phyloP scores from a whole-genome alignment of 805 yeast species.

The Tetrapisispora iriomotensis region DNA sequence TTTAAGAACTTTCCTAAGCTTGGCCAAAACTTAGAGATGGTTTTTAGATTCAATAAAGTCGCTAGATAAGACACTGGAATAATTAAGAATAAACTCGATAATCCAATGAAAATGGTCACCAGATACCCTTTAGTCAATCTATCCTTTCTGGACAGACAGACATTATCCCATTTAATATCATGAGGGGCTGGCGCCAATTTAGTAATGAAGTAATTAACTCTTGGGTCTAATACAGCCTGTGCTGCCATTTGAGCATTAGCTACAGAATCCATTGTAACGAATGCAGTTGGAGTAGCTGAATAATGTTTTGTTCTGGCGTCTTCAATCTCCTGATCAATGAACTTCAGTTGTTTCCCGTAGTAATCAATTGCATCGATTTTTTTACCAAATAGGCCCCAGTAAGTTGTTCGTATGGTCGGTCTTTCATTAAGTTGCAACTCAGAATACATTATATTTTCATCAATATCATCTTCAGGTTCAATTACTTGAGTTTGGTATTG shows the following conservation, averaged over 20 bases:
- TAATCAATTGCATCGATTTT: constrained; percentile 74
- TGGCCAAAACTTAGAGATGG: constrained; percentile 78
- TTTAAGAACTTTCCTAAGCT: constrained; percentile 58
- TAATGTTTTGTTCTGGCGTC: constrained; percentile 59
- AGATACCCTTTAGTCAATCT: constrained; percentile 45
- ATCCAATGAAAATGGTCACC: constrained; percentile 32
- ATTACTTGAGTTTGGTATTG: not conserved
- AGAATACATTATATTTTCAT: constrained; percentile 18
- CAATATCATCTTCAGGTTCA: constrained; percentile 7
- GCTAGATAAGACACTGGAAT: constrained; percentile 82
- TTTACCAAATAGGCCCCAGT: constrained; percentile 54
- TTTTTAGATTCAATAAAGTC: constrained; percentile 65
- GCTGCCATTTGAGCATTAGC: constrained; percentile 96
- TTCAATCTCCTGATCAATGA: constrained; percentile 59
- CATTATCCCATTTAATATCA: constrained; percentile 87
- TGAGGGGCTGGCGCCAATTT: constrained; percentile 91
- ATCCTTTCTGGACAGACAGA: constrained; percentile 69
- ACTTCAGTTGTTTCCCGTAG: constrained; percentile 56
- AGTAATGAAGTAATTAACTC: constrained; percentile 73
- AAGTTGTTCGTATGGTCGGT: constrained; percentile 55
- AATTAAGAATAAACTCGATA: constrained; percentile 59
- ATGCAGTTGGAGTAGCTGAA: constrained; percentile 83
- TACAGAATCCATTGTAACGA: constrained; percentile 88
- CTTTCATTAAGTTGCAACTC: constrained; percentile 34
- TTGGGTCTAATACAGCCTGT: constrained; percentile 87